phyloP scores from a whole-genome alignment of 306 rosid genomes.

The Dalbergia cultrata region DNA sequence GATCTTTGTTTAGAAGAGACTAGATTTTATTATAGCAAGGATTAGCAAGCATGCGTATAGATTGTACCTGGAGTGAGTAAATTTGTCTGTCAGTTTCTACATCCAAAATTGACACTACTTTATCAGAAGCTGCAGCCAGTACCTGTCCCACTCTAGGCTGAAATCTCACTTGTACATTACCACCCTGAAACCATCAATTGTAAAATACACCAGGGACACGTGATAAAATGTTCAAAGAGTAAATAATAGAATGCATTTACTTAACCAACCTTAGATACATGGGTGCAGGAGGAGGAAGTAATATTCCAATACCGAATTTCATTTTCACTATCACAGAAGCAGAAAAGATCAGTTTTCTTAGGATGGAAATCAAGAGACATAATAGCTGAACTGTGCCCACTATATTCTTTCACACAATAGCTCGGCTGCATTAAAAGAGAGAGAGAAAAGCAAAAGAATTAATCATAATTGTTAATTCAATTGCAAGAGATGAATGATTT shows the following conservation, averaged over 20 bases:
- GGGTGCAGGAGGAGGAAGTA: conserved; percentile 51
- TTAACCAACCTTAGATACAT: conserved; percentile 53
- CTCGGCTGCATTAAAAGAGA: conserved; percentile 53
- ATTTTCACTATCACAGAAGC: conserved; percentile 58
- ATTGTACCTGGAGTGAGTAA: conserved; percentile 55
- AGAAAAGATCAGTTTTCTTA: conserved; percentile 63
- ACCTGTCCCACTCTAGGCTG: conserved; percentile 58
- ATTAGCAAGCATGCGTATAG: conserved; percentile 7
- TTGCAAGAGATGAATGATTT: conserved; percentile 18
- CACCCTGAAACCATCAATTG: conserved; percentile 55
- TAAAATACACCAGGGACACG: conserved; percentile 4
- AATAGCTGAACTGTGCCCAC: conserved; percentile 53
- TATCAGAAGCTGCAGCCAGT: conserved; percentile 64
- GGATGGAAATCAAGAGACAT: conserved; percentile 72
- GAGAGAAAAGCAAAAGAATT: conserved; percentile 9
- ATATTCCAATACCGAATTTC: conserved; percentile 62
- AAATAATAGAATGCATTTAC: conserved; percentile 22
- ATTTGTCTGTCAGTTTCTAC: conserved; percentile 55
- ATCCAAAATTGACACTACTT: conserved; percentile 58
- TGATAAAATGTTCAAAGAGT: conserved; percentile 32
- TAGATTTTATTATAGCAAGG: background rate
- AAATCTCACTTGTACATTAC: conserved; percentile 62
- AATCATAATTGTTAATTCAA: conserved; percentile 23
- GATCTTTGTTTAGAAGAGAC: conserved; percentile 15
- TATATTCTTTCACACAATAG: conserved; percentile 57